Base-by-base conservation (phyloP, 2,329 filamentous ascomycete genomes). In the Boeremia exigua region DNA sequence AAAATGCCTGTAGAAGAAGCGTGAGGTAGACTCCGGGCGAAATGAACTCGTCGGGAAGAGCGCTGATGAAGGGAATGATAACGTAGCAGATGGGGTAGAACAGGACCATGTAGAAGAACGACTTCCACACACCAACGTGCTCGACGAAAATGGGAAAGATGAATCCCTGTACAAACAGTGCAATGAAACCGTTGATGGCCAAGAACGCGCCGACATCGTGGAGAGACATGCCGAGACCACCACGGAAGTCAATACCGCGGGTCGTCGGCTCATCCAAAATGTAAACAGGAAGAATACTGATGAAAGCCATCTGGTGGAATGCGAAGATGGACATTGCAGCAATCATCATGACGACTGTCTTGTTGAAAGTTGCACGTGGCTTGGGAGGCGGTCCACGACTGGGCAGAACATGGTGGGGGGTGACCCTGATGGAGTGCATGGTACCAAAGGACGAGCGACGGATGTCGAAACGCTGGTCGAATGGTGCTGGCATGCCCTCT, bases 221-320 rank as follows among this genome's bases (percentile, higher is more conserved):
- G 2, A 87, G 83, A 4, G 82, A 83, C 56, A 88, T 79, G 4
- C 87, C 88, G 3, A 91, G 78, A 15, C 88, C 88, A 39, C 88
- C 88, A 0, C 80, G 66, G 34, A 81, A 68, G 28, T 78, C 76
- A 14, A 78, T 65, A 7, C 66, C 67, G 25, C 44, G 66, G 28
- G 52, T 38, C 2, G 36, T 25, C 19, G 84, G 82, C 23, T 86
- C 80, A 65, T 96, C 92, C 71, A 96, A 91, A 49, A 96, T 86
- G 78, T 96, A 97, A 57, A 97, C 96, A 9, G 93, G 93, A 47
- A 96, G 81, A 0, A 96, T 84, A 69, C 96, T 91, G 70, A 96
- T 92, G 75, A 91, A 97, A 0, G 90, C 92, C 92, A 97, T 97
- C 52, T 74, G 72, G 36, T 97, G 93, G 75, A 96, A 96, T 9